These are phyloP conservation scores for Brassica nigra DNA, from an alignment of 345 rosid species.

Conservation along the genomic window DNA sequence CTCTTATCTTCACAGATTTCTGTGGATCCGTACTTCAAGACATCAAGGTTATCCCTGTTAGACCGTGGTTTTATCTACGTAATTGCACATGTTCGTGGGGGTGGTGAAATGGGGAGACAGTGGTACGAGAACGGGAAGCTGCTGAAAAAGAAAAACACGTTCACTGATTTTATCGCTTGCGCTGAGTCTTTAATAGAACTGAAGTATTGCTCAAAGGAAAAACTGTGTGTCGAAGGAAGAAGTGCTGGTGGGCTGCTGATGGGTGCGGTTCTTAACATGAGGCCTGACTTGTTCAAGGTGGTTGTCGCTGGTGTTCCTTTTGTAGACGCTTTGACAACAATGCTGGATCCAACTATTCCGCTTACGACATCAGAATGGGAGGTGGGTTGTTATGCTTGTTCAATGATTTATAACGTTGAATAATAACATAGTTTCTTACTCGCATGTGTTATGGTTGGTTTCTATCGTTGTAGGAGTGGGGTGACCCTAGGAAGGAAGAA, in stretches of 20 bases:
- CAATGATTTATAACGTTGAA: background rate
- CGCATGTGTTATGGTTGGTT: background rate
- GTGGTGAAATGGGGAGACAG: constrained; percentile 97
- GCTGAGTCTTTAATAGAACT: constrained; percentile 76
- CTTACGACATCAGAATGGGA: constrained; percentile 99
- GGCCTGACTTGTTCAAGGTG: constrained; percentile 92
- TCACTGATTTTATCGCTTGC: constrained; percentile 79
- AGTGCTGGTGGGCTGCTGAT: constrained; percentile 96
- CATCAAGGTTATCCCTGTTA: constrained; percentile 75
- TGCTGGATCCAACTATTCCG: constrained; percentile 94
- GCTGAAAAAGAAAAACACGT: constrained; percentile 82
- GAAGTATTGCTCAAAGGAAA: constrained; percentile 73
- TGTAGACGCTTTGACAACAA: constrained; percentile 90
- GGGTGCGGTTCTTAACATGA: constrained; percentile 95
- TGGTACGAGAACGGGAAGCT: constrained; percentile 97
- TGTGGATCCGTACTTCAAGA: constrained; percentile 69
- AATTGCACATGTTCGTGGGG: constrained; percentile 95
- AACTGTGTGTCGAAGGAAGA: constrained; percentile 83
- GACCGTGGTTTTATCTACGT: constrained; percentile 89
- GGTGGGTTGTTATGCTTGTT: constrained; percentile 45
- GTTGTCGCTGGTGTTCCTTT: constrained; percentile 95
- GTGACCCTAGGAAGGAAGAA: constrained; percentile 90
- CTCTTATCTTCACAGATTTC: constrained; percentile 49
- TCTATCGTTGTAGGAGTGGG: constrained; percentile 81
- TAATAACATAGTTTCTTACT: background rate